These are phyloP conservation scores for Piedraia hortae DNA, from an alignment of 2,329 filamentous ascomycete species.

Conservation along the genomic window DNA sequence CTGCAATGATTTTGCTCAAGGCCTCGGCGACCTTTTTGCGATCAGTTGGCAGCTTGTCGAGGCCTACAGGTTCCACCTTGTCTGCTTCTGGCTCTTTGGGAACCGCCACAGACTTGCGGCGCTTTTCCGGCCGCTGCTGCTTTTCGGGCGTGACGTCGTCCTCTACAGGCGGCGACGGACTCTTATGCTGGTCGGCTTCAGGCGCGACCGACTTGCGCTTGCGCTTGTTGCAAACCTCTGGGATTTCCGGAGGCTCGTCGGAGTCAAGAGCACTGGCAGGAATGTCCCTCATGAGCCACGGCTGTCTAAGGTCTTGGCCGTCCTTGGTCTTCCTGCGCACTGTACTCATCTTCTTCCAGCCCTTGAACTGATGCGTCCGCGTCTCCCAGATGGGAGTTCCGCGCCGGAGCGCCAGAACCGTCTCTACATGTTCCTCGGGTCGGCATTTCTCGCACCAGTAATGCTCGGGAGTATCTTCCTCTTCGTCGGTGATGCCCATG, in stretches of 20 bases:
- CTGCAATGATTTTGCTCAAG: constrained; percentile 39
- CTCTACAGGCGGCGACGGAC: constrained; percentile 3
- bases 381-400: constrained; percentile 70
- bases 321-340: constrained; percentile 30
- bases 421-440: constrained; percentile 55
- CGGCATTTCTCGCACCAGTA: constrained; percentile 86
- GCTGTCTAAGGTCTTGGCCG: constrained; percentile 8
- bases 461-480: constrained; percentile 42
- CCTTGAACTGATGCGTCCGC: constrained; percentile 15
- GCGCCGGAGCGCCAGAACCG: constrained; percentile 47
- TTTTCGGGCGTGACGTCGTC: constrained; percentile 2
- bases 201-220: constrained; percentile 8
- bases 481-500: constrained; percentile 52
- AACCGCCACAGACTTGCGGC: constrained; percentile 12
- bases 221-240: constrained; percentile 9
- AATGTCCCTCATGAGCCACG: constrained; percentile 11
- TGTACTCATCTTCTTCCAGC: constrained; percentile 31
- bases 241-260: constrained; percentile 1
- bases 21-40: constrained; percentile 44
- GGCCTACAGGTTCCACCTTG: constrained; percentile 11
- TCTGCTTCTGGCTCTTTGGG: constrained; percentile 5
- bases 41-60: constrained; percentile 29
- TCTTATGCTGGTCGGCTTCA: constrained; percentile 2
- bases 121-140: constrained; percentile 10
- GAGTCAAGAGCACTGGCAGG: constrained; percentile 1